Evolutionary conservation across 148 eudicot genomes (phyloP).

Genomic region (Amaranthus cruentus): DNA sequence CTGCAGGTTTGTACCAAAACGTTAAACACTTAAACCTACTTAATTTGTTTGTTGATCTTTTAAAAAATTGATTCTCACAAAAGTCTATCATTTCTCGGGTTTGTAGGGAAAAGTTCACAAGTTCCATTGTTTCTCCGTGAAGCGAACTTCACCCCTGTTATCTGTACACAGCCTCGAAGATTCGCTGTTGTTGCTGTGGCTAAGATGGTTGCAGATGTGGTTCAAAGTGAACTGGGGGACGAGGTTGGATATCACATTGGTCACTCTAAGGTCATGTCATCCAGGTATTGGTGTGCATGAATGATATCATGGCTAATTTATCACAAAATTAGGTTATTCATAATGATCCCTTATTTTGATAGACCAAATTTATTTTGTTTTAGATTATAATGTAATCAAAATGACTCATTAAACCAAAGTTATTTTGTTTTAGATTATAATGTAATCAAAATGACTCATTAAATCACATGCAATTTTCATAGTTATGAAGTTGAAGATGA

Average conservation of each 20-base stretch:
- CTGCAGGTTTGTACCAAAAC: background rate
- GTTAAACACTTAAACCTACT: background rate
- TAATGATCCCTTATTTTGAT: too few species aligned
- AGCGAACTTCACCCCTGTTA: conserved; percentile 66
- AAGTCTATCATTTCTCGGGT: background rate
- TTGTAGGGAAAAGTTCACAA: conserved; percentile 92
- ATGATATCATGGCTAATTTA: background rate
- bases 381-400: background rate
- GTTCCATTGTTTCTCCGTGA: conserved; percentile 80
- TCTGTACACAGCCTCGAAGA: conserved; percentile 96
- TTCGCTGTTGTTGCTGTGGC: conserved; percentile 98
- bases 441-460: too few species aligned
- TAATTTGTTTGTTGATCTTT: background rate
- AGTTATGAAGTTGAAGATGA: too few species aligned
- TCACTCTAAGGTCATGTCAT: conserved; percentile 68
- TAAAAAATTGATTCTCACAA: background rate
- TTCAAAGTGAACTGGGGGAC: conserved; percentile 77
- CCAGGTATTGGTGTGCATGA: conserved; percentile 43
- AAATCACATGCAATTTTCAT: too few species aligned
- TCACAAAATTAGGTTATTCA: background rate
- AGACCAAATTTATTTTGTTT: background rate
- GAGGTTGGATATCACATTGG: conserved; percentile 99
- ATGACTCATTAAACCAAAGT: background rate
- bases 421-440: too few species aligned
- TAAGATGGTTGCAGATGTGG: conserved; percentile 83